Conservation (phyloP, 2,329 filamentous ascomycete genomes). For the Aspergillus amoenus region DNA sequence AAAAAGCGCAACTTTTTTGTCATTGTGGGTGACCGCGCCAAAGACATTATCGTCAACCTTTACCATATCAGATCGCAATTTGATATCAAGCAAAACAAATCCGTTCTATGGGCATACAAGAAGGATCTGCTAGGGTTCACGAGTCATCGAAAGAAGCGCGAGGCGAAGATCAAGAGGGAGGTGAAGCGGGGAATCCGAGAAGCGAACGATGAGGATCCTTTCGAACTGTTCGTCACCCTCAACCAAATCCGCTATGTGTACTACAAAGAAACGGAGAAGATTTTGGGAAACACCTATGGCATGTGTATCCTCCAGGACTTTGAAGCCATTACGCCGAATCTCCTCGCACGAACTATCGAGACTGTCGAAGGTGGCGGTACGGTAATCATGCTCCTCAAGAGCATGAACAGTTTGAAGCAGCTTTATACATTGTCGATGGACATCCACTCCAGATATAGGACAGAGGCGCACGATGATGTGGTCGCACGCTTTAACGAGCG, state of each 20-base stretch:
- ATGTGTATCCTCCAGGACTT: constrained; percentile 99
- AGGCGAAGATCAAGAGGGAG: constrained; percentile 97
- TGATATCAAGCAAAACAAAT: constrained; percentile 93
- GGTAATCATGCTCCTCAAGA: constrained; percentile 86
- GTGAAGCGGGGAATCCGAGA: constrained; percentile 93
- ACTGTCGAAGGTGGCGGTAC: constrained; percentile 95
- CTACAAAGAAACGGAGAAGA: constrained; percentile 99
- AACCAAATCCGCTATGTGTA: constrained; percentile 98
- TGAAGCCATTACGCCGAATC: constrained; percentile 94
- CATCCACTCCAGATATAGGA: constrained; percentile 92
- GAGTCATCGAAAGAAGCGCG: constrained; percentile 95
- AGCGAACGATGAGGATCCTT: constrained; percentile 87
- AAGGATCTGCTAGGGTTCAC: constrained; percentile 94
- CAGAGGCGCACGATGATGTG: constrained; percentile 93
- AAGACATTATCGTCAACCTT: constrained; percentile 93
- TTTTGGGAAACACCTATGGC: constrained; percentile 94
- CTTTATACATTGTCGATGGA: constrained; percentile 98
- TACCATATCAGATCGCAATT: constrained; percentile 90
- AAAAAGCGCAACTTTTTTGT: constrained; percentile 99
- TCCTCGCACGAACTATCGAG: constrained; percentile 90
- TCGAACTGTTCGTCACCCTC: constrained; percentile 94
- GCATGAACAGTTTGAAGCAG: constrained; percentile 96
- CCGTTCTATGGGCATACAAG: constrained; percentile 97
- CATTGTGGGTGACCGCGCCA: constrained; percentile 87
- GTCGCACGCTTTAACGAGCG: constrained; percentile 96